Conservation (phyloP, 139 green algal species). For the Chlamydomonas sp. region DNA sequence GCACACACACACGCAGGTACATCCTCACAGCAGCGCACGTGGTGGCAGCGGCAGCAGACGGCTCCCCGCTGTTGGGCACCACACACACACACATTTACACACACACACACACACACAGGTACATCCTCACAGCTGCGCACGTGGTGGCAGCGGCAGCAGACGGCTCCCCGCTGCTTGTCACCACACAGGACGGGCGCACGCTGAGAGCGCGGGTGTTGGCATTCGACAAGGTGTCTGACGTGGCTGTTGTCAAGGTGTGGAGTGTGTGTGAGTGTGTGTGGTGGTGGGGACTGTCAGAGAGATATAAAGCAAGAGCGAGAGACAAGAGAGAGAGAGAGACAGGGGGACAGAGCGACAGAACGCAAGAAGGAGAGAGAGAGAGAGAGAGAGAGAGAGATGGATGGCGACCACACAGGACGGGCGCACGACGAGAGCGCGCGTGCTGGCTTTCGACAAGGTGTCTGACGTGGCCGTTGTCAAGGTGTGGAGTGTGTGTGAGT, state of each 20-base stretch:
- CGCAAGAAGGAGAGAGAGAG: too few species aligned
- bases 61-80: slow-evolving; percentile 34
- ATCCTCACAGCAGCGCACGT: slow-evolving; percentile 77
- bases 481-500: slow-evolving; percentile 15
- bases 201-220: slow-evolving; percentile 54
- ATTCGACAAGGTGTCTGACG: slow-evolving; percentile 40
- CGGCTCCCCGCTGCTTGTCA: slow-evolving; percentile 28
- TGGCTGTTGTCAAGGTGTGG: slow-evolving; percentile 57
- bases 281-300: not conserved
- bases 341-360: too few species aligned
- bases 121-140: slow-evolving; percentile 71
- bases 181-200: slow-evolving; percentile 67
- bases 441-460: slow-evolving; percentile 33
- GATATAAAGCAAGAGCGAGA: too few species aligned
- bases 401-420: slow-evolving; percentile 68
- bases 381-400: too few species aligned
- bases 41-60: slow-evolving; percentile 26
- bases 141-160: slow-evolving; percentile 42
- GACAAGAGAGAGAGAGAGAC: too few species aligned
- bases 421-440: slow-evolving; percentile 54
- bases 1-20: slow-evolving; percentile 27
- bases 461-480: slow-evolving; percentile 65
- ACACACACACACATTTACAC: slow-evolving; percentile 36
- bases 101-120: slow-evolving; percentile 29
- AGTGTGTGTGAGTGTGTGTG: not conserved